phyloP scores from a whole-genome alignment of 345 rosid species.

The Gynandropsis gynandra region DNA sequence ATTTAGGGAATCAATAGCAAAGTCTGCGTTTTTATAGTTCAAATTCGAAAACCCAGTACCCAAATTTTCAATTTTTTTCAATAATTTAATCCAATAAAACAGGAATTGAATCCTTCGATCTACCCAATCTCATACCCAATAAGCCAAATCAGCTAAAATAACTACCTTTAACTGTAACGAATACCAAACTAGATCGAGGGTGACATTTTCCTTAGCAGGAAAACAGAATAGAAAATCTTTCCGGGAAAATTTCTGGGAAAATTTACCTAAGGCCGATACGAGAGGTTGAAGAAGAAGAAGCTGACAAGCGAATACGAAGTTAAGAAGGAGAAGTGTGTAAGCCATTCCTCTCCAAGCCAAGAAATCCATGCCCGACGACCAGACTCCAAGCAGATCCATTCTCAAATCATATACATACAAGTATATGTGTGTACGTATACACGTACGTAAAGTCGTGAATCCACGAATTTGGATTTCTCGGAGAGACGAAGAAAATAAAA shows the following conservation, averaged over 20 bases:
- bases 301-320: slow-evolving; percentile 78
- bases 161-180: background rate
- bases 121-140: background rate
- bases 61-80: background rate
- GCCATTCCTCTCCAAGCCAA: slow-evolving; percentile 74
- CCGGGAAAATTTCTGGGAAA: background rate
- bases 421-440: slow-evolving; percentile 1
- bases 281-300: slow-evolving; percentile 85
- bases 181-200: background rate
- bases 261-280: slow-evolving; percentile 69
- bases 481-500: background rate
- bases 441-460: background rate
- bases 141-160: slow-evolving; percentile 19
- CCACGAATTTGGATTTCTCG: background rate
- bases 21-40: no score
- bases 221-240: no score
- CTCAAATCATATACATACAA: slow-evolving; percentile 19
- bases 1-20: no score
- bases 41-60: no score
- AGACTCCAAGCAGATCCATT: slow-evolving; percentile 33
- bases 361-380: slow-evolving; percentile 43
- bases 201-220: no score
- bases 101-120: no score
- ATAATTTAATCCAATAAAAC: background rate
- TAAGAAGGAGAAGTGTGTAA: slow-evolving; percentile 48